A percentile compares a stretch with the other conserved stretches of the same genome.
phyloP scores from a whole-genome alignment of 305 asterid genomes.

The Solanum chacoense region DNA sequence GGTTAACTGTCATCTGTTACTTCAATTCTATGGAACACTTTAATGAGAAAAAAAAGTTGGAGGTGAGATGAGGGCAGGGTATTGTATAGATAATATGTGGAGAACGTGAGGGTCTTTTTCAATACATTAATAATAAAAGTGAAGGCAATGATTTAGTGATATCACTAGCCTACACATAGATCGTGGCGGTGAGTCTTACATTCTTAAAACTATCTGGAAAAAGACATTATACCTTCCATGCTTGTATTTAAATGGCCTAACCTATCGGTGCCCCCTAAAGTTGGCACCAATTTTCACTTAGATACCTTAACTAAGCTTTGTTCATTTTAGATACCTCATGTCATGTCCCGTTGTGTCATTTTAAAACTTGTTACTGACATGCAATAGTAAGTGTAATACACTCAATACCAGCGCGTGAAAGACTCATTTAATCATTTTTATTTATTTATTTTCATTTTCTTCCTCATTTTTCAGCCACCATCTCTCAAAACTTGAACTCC shows the following conservation, averaged over 20 bases:
- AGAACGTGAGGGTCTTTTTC: slow-evolving; percentile 34
- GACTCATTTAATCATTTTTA: no score
- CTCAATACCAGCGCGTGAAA: no score
- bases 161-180: slow-evolving; percentile 3
- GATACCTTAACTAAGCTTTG: neutral
- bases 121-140: neutral
- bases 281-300: neutral
- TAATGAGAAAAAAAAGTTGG: neutral
- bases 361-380: neutral
- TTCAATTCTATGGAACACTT: neutral
- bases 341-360: neutral
- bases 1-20: slow-evolving; percentile 15
- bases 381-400: no score
- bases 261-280: no score
- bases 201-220: slow-evolving; percentile 15
- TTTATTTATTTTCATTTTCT: no score
- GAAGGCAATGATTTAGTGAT: slow-evolving; percentile 6
- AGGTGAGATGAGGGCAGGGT: slow-evolving; percentile 5
- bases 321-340: neutral
- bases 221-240: slow-evolving; percentile 7
- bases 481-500: no score
- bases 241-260: no score
- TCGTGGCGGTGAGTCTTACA: slow-evolving; percentile 23
- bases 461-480: no score
- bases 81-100: slow-evolving; percentile 12